These are phyloP conservation scores for Talaromyces thailandensis DNA, from an alignment of 495 filamentous ascomycete species.

Conservation along the genomic window DNA sequence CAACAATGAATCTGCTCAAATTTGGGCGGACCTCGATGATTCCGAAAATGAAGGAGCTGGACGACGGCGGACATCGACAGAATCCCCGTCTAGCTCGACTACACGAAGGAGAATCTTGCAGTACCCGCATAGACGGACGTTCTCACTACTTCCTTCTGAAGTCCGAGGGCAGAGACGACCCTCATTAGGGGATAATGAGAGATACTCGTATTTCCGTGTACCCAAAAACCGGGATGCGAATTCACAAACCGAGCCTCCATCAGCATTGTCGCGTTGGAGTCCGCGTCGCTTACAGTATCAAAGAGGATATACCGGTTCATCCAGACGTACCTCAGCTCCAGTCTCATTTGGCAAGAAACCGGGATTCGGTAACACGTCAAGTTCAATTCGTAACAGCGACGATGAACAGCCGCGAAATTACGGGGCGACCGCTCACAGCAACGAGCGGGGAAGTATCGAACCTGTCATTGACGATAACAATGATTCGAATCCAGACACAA, in stretches of 20 bases:
- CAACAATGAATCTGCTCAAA: constrained; percentile 35
- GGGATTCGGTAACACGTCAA: background rate
- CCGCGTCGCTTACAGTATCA: background rate
- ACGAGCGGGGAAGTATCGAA: background rate
- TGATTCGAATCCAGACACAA: background rate
- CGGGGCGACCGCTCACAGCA: background rate
- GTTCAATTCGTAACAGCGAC: background rate
- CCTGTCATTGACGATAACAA: background rate
- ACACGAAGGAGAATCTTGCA: background rate
- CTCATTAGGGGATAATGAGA: background rate
- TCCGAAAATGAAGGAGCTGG: constrained; percentile 23
- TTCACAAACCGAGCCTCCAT: background rate
- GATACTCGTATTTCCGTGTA: background rate
- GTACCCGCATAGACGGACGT: background rate
- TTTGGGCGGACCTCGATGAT: constrained; percentile 44
- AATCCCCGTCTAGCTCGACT: background rate
- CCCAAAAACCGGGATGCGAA: background rate
- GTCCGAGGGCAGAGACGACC: background rate
- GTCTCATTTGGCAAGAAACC: background rate
- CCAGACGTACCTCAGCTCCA: background rate
- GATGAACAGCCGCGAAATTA: background rate
- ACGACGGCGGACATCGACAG: constrained; percentile 5
- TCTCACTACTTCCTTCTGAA: constrained; percentile 1
- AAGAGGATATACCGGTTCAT: background rate
- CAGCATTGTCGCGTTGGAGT: background rate